Conservation (phyloP, 345 rosid genomes). For the Acer negundo region DNA sequence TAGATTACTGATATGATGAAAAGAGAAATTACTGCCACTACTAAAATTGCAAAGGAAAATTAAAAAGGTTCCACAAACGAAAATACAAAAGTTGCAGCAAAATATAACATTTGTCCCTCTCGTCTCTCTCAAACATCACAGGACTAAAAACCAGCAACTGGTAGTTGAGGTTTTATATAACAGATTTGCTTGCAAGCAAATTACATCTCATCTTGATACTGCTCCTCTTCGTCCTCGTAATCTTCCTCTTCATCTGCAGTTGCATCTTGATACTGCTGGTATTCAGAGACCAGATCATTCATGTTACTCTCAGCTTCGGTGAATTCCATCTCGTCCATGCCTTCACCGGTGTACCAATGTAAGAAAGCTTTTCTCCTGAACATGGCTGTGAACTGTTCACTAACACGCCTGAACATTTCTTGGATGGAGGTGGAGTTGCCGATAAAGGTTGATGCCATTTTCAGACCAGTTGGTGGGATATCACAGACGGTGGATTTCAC, state of each 20-base stretch:
- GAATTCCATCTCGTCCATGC: conserved; percentile 52
- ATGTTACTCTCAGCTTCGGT: conserved; percentile 71
- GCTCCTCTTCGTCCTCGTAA: conserved; percentile 56
- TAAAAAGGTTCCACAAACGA: neutral
- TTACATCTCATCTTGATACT: conserved; percentile 39
- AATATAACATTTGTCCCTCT: neutral
- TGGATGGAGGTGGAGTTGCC: conserved; percentile 78
- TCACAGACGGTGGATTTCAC: conserved; percentile 81
- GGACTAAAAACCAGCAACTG: conserved; percentile 27
- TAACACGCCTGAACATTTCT: conserved; percentile 79
- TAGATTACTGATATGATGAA: too few species aligned
- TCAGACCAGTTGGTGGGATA: conserved; percentile 72
- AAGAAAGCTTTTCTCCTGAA: conserved; percentile 48
- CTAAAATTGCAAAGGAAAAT: neutral
- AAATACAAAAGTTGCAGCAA: neutral
- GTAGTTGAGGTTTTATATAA: conserved; percentile 34
- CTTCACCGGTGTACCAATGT: conserved; percentile 48
- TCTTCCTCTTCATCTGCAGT: conserved; percentile 71
- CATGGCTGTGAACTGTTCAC: conserved; percentile 60
- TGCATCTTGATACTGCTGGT: conserved; percentile 84
- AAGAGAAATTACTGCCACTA: neutral
- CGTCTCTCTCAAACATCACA: neutral
- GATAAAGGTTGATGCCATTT: conserved; percentile 71
- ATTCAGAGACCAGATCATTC: conserved; percentile 74
- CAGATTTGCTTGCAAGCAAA: neutral